Evolutionary conservation across 768 basidiomycete genomes (phyloP).

Genomic region (Mycena rosella): DNA sequence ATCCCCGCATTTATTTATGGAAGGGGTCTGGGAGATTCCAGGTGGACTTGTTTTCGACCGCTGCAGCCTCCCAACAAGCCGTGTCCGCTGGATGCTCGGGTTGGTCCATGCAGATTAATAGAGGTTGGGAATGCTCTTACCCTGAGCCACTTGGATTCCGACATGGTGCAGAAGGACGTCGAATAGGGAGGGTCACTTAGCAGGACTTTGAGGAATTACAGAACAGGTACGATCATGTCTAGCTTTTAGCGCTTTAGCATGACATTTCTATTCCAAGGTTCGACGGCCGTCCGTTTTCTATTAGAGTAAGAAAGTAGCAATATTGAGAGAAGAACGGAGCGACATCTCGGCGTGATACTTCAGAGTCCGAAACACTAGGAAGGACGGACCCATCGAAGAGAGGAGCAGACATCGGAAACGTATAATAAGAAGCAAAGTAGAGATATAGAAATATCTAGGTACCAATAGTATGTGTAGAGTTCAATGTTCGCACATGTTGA

Average conservation of each 20-base stretch:
- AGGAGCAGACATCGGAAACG: too few species aligned
- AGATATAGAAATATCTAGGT: too few species aligned
- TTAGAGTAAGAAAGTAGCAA: too few species aligned
- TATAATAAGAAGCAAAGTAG: too few species aligned
- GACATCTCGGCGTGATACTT: too few species aligned
- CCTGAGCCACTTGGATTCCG: background rate
- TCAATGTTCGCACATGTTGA: slow-evolving; percentile 38
- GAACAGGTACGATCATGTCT: background rate
- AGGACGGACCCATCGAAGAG: too few species aligned
- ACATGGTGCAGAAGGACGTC: background rate
- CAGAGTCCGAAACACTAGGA: too few species aligned
- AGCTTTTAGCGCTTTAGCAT: background rate
- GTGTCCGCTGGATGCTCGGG: background rate
- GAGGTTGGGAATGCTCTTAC: background rate
- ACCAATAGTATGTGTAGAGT: too few species aligned
- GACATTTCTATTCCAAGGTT: too few species aligned
- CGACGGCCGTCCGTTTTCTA: too few species aligned
- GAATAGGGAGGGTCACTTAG: background rate
- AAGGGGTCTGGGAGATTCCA: slow-evolving; percentile 19
- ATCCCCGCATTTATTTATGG: background rate
- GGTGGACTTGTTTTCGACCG: slow-evolving; percentile 7
- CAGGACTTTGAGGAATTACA: background rate
- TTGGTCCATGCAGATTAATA: background rate
- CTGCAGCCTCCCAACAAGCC: background rate
- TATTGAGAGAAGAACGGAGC: too few species aligned